phyloP scores from a whole-genome alignment of 2,329 filamentous ascomycete species.

The Claviceps cyperi region DNA sequence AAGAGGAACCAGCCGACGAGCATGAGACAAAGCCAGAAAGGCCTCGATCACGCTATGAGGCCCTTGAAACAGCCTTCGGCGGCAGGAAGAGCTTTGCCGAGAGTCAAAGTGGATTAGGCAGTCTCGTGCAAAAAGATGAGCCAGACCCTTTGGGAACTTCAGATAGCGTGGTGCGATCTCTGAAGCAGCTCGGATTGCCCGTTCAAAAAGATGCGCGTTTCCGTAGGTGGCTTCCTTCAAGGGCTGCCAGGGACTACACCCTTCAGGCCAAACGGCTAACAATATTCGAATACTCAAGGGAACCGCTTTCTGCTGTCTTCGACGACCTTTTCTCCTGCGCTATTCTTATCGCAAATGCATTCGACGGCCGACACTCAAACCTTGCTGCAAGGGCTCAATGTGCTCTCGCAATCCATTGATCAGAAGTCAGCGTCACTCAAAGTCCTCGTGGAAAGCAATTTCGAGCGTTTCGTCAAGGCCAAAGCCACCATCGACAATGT shows the following conservation, averaged over 20 bases:
- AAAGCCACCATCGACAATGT: constrained; percentile 98
- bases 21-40: constrained; percentile 35
- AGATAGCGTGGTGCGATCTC: constrained; percentile 69
- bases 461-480: constrained; percentile 92
- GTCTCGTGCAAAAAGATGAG: constrained; percentile 78
- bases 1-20: constrained; percentile 48
- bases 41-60: constrained; percentile 70
- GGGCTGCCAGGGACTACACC: constrained; percentile 3
- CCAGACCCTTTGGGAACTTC: constrained; percentile 79
- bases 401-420: constrained; percentile 82
- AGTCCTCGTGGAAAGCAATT: constrained; percentile 91
- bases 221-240: constrained; percentile 36
- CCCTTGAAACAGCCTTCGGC: constrained; percentile 60
- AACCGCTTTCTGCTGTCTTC: constrained; percentile 93
- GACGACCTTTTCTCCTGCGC: constrained; percentile 81
- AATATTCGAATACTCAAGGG: constrained; percentile 32
- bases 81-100: constrained; percentile 42
- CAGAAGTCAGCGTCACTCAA: constrained; percentile 96
- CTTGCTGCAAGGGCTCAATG: constrained; percentile 68
- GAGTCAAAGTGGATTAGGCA: constrained; percentile 41
- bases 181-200: constrained; percentile 62
- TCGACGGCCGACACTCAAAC: constrained; percentile 69
- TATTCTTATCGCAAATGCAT: constrained; percentile 89
- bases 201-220: constrained; percentile 72
- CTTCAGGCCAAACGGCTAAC: constrained; percentile 7